These are phyloP conservation scores for Syzygium jambos DNA, from an alignment of 345 rosid genomes.

Conservation along the genomic window DNA sequence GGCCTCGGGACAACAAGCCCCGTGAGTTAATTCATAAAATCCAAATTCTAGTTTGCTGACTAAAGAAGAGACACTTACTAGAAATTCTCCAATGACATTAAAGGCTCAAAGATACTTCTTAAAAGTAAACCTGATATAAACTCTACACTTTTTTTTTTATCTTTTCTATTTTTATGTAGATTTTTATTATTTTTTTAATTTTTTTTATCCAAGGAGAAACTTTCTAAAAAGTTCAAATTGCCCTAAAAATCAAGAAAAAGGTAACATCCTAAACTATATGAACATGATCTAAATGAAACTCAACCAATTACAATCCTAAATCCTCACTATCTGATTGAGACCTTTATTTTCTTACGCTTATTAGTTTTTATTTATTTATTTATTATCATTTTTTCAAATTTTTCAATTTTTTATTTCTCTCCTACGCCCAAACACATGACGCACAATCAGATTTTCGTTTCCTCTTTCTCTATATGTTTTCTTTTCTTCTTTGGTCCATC, in stretches of 20 bases:
- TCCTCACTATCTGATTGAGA: neutral
- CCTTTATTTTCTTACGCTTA: neutral
- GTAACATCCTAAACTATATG: neutral
- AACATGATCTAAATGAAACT: neutral
- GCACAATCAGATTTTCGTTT: neutral
- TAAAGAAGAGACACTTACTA: neutral
- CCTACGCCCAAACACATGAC: neutral
- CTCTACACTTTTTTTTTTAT: neutral
- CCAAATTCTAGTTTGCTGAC: neutral
- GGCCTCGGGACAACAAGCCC: neutral
- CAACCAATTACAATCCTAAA: neutral
- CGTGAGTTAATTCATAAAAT: neutral
- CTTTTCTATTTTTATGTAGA: too few species aligned
- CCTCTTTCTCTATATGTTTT: neutral
- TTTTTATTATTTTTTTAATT: accelerated
- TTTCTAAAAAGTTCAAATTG: too few species aligned
- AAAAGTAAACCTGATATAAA: neutral
- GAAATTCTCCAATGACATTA: neutral
- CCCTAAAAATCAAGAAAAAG: neutral
- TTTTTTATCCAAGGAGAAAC: neutral
- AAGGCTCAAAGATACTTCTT: neutral
- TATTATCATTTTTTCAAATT: too few species aligned
- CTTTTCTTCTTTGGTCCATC: neutral
- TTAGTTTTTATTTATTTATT: too few species aligned
- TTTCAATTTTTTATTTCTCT: neutral